A percentile compares a stretch with the other conserved stretches of the same genome.
Evolutionary conservation across 2,329 filamentous ascomycete genomes (phyloP).

Genomic region (Microdochium trichocladiopsis): DNA sequence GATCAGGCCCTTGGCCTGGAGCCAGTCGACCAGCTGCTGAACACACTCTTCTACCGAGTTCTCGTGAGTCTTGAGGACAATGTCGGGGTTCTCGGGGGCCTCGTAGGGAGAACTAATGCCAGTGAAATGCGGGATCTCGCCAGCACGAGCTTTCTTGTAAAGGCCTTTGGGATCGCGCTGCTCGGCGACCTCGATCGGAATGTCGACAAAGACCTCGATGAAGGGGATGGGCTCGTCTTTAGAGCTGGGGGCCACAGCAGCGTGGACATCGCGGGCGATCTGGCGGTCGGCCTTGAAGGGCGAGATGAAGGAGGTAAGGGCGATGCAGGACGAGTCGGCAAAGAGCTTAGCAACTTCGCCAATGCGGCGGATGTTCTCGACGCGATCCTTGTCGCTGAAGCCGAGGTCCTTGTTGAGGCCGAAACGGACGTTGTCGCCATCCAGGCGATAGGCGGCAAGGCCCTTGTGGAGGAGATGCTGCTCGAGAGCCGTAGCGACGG

Average conservation of each 20-base stretch:
- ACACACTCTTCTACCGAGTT: slow-evolving; percentile 85
- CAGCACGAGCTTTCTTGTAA: slow-evolving; percentile 93
- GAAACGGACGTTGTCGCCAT: slow-evolving; percentile 98
- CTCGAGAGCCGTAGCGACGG: slow-evolving; percentile 92
- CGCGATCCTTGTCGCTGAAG: slow-evolving; percentile 86
- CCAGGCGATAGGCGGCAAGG: slow-evolving; percentile 81
- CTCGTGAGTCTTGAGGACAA: slow-evolving; percentile 78
- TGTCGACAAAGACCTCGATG: slow-evolving; percentile 89
- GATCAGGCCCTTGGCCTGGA: slow-evolving; percentile 61
- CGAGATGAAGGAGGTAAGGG: slow-evolving; percentile 94
- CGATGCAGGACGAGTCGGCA: slow-evolving; percentile 79
- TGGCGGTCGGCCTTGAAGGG: slow-evolving; percentile 85
- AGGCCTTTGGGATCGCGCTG: slow-evolving; percentile 93
- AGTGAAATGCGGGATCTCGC: slow-evolving; percentile 95
- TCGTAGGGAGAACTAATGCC: slow-evolving; percentile 95
- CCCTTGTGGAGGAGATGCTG: slow-evolving; percentile 88
- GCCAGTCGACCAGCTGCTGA: slow-evolving; percentile 72
- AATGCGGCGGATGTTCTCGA: slow-evolving; percentile 96
- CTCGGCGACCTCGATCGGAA: slow-evolving; percentile 87
- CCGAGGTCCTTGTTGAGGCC: slow-evolving; percentile 97
- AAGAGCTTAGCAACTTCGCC: slow-evolving; percentile 97
- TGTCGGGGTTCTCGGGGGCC: slow-evolving; percentile 76
- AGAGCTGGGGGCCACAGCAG: slow-evolving; percentile 42
- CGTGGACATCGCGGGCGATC: slow-evolving; percentile 75
- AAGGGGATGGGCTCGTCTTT: slow-evolving; percentile 72